A percentile compares a stretch with the other conserved stretches of the same genome.
phyloP scores from a whole-genome alignment of 1,284 basidiomycete species.

The Porodaedalea pini region DNA sequence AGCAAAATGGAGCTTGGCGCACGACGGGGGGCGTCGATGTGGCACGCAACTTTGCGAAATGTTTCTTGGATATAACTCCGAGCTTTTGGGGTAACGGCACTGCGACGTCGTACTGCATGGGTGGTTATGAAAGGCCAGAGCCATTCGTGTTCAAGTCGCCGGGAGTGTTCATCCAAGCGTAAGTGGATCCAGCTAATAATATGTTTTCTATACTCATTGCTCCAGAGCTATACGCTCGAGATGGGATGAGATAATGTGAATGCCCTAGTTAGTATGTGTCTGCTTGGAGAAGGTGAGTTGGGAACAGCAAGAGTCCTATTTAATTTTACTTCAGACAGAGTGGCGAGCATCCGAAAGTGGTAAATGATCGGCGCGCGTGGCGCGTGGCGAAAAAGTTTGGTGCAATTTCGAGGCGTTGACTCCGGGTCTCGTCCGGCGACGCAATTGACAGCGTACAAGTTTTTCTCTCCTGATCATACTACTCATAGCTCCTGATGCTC shows the following conservation, averaged over 20 bases:
- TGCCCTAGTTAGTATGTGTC: too few relatives aligned
- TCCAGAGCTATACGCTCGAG: too few relatives aligned
- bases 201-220: too few relatives aligned
- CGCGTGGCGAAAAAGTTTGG: background rate
- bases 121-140: too few relatives aligned
- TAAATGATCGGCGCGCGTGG: background rate
- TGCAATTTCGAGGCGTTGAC: background rate
- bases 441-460: background rate
- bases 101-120: background rate
- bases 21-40: slow-evolving; percentile 7
- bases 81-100: background rate
- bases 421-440: background rate
- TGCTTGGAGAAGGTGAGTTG: background rate
- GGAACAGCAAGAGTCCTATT: background rate
- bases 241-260: too few relatives aligned
- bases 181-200: too few relatives aligned
- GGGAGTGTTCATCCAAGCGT: too few relatives aligned
- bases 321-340: background rate
- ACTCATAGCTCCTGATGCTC: background rate
- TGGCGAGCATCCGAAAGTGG: background rate
- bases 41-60: background rate
- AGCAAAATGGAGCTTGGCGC: slow-evolving; percentile 2
- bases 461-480: background rate
- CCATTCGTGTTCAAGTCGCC: too few relatives aligned
- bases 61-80: background rate